Base-by-base conservation (phyloP, 2,329 filamentous ascomycete species). In the Aspergillus quadricinctus region DNA sequence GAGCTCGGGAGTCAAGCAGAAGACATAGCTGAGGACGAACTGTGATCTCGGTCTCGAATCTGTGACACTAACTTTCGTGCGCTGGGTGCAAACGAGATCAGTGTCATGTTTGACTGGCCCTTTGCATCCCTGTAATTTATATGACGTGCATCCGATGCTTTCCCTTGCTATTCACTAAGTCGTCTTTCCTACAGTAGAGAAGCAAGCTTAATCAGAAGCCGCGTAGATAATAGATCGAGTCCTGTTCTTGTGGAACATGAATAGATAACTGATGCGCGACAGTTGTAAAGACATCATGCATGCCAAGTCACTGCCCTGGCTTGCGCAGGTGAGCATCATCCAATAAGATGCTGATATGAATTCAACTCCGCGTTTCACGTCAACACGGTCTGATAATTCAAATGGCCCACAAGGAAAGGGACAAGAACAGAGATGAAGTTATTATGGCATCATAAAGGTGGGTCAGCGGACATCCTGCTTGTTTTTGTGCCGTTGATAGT, bases 1-100 rank as follows among this genome's bases (percentile, higher is more conserved):
- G 75, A 78, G 57, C 67, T 77, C 48, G 77, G 75, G 21, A 77
- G 74, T 61, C 73, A 77, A 61, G 75, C 72, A 19, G 77, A 77
- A 57, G 72, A 77, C 55, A 63, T 74, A 40, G 64, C 65, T n/a
- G 63, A 64, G 19, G 66, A 70, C 43, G 63, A 73, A 58, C 59
- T 66, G 54, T 61, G 52, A 63, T 14, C 5, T 7, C 3, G 4
- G 43, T 23, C 8, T 17, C 10, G n/a, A 11, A 19, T 43, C n/a
- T 43, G 21, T 57, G 50, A 48, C 31, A 35, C 28, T 49, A 41
- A 49, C 28, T 27, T 40, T 27, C 17, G 11, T 31, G 31, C 17
- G 35, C 23, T 46, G 11, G 21, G 6, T 21, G 11, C 11, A 23
- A 23, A 21, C 19, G 6, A 46, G 21, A 25, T 46, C 23, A 25